These are phyloP conservation scores for Triticum turgidum DNA, from an alignment of 176 grass and related monocot genomes.

Conservation along the genomic window DNA sequence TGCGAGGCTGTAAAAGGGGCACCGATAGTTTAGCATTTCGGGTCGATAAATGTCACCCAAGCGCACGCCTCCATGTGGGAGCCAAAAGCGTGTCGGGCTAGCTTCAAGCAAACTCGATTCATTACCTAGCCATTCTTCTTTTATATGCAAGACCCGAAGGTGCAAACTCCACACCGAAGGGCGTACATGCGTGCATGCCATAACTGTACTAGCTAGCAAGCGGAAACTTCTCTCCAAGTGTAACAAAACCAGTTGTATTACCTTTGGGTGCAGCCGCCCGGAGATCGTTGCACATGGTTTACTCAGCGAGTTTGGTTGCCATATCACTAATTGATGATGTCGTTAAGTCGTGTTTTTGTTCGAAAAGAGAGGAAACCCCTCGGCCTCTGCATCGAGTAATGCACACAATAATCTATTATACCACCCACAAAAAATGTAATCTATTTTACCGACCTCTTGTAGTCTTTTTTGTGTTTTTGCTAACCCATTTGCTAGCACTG, in stretches of 20 bases:
- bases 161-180: neutral
- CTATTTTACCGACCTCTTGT: no score
- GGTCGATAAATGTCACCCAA: conserved; percentile 31
- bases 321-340: no score
- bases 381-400: no score
- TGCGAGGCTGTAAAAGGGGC: conserved; percentile 49
- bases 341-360: no score
- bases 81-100: conserved; percentile 26
- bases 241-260: neutral
- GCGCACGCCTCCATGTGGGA: conserved; percentile 52
- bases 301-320: no score
- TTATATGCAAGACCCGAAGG: neutral
- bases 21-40: conserved; percentile 34
- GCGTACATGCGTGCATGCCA: neutral
- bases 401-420: no score
- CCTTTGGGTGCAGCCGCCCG: no score
- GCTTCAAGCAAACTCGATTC: neutral
- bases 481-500: no score
- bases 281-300: no score
- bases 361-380: no score
- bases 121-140: neutral
- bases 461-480: no score
- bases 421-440: no score
- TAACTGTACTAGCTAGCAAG: neutral
- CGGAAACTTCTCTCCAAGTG: neutral